These are phyloP conservation scores for Solanum phureja DNA, from an alignment of 257 asterid genomes.

Conservation along the genomic window DNA sequence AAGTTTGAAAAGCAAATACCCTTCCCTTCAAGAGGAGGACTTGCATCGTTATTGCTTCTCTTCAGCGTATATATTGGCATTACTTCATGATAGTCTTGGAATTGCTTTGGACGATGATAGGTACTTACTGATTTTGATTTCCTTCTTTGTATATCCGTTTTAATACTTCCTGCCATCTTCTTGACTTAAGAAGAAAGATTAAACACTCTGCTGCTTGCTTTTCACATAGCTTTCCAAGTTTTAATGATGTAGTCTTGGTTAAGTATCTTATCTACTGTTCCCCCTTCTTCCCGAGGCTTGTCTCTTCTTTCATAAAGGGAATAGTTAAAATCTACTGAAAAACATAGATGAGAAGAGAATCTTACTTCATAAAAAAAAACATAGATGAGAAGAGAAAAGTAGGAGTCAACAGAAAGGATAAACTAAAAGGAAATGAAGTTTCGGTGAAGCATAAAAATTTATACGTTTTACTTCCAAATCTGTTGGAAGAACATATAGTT, in stretches of 20 bases:
- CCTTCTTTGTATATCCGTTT: background rate
- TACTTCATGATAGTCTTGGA: slow-evolving; percentile 97
- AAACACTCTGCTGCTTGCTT: background rate
- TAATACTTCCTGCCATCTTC: background rate
- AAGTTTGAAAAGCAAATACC: slow-evolving; percentile 49
- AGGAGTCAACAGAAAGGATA: background rate
- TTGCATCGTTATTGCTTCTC: slow-evolving; percentile 86
- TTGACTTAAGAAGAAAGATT: background rate
- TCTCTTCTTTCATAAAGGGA: background rate
- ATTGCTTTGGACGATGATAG: slow-evolving; percentile 71
- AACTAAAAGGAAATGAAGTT: background rate
- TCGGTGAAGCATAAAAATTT: background rate
- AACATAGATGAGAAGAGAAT: background rate
- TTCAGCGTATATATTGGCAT: slow-evolving; percentile 86
- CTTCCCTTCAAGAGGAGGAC: slow-evolving; percentile 56
- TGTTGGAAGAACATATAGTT: background rate
- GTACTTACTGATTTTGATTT: slow-evolving; percentile 15
- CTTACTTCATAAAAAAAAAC: background rate
- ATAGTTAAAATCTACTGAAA: background rate
- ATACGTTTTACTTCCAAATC: background rate
- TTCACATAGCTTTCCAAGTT: background rate
- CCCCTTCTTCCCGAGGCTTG: background rate
- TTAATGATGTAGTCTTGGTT: background rate
- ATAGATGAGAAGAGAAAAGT: background rate
- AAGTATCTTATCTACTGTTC: background rate